A percentile compares a stretch with the other conserved stretches of the same genome.
Conservation (phyloP, 1,284 basidiomycete genomes). For the Rhodotorula mucilaginosa region DNA sequence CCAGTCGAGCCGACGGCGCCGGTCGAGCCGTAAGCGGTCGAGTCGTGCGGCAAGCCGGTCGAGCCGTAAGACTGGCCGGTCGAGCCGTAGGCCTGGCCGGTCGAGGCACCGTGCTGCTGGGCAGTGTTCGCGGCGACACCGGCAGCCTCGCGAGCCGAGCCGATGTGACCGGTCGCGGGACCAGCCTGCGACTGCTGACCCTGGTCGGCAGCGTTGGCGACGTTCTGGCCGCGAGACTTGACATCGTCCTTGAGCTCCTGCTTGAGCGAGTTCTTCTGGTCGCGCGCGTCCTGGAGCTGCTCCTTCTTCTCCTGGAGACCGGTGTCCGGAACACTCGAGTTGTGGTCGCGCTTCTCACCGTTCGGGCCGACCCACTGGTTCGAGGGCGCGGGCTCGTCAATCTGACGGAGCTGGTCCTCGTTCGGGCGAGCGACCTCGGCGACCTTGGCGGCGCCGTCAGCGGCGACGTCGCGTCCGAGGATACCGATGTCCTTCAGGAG, state of each 20-base stretch:
- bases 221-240: slow-evolving; percentile 29
- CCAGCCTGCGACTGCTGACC: slow-evolving; percentile 48
- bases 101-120: neutral
- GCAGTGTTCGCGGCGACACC: slow-evolving; percentile 5
- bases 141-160: slow-evolving; percentile 34
- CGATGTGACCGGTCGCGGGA: slow-evolving; percentile 28
- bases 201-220: slow-evolving; percentile 43
- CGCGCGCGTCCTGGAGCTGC: slow-evolving; percentile 49
- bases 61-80: neutral
- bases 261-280: slow-evolving; percentile 40
- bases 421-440: slow-evolving; percentile 69
- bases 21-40: no score
- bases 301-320: slow-evolving; percentile 47
- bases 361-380: slow-evolving; percentile 56
- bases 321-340: slow-evolving; percentile 43
- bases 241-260: slow-evolving; percentile 36
- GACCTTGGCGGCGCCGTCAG: slow-evolving; percentile 66
- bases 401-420: slow-evolving; percentile 61
- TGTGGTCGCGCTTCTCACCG: slow-evolving; percentile 47
- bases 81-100: neutral
- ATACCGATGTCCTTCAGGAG: slow-evolving; percentile 75
- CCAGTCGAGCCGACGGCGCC: neutral
- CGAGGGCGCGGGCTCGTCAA: slow-evolving; percentile 68
- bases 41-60: neutral
- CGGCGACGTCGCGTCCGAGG: slow-evolving; percentile 57